These are phyloP conservation scores for Adansonia gregorii DNA, from an alignment of 441 rosid genomes.

Conservation along the genomic window DNA sequence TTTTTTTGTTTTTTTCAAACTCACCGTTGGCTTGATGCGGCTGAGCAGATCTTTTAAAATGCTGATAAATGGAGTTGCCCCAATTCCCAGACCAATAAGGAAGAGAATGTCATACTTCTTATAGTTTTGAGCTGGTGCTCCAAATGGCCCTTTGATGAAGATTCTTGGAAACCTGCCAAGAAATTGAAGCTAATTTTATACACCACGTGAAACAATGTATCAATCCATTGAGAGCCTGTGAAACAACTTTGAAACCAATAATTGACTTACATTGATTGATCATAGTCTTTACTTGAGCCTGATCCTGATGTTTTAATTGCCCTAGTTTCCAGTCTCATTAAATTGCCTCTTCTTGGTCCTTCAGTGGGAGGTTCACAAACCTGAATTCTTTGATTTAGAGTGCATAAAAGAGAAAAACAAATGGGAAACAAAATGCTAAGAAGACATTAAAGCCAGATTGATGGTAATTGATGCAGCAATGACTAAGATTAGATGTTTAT, in stretches of 20 bases:
- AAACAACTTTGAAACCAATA: not conserved
- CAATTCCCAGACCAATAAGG: slow-evolving; percentile 88
- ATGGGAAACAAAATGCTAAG: not conserved
- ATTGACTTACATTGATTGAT: slow-evolving; percentile 42
- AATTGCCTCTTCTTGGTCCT: slow-evolving; percentile 45
- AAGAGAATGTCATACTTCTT: slow-evolving; percentile 71
- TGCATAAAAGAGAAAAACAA: not conserved
- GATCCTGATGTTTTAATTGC: slow-evolving; percentile 49
- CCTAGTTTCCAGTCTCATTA: slow-evolving; percentile 74
- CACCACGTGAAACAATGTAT: not conserved
- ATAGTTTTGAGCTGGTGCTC: slow-evolving; percentile 95
- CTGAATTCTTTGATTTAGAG: slow-evolving; percentile 39
- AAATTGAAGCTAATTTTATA: slow-evolving; percentile 4
- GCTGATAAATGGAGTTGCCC: slow-evolving; percentile 97
- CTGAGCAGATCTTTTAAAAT: slow-evolving; percentile 81
- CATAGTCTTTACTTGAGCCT: slow-evolving; percentile 25
- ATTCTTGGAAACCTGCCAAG: slow-evolving; percentile 65
- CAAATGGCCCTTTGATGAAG: slow-evolving; percentile 82
- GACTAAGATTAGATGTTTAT: not conserved
- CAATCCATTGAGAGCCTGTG: not conserved
- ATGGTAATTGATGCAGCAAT: not conserved
- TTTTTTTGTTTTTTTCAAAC: not conserved
- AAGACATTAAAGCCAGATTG: not conserved
- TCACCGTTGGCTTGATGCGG: slow-evolving; percentile 52
- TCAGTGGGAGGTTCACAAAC: slow-evolving; percentile 62